Evolutionary conservation across 768 basidiomycete genomes (phyloP).

Genomic region (Tulasnella sp.): DNA sequence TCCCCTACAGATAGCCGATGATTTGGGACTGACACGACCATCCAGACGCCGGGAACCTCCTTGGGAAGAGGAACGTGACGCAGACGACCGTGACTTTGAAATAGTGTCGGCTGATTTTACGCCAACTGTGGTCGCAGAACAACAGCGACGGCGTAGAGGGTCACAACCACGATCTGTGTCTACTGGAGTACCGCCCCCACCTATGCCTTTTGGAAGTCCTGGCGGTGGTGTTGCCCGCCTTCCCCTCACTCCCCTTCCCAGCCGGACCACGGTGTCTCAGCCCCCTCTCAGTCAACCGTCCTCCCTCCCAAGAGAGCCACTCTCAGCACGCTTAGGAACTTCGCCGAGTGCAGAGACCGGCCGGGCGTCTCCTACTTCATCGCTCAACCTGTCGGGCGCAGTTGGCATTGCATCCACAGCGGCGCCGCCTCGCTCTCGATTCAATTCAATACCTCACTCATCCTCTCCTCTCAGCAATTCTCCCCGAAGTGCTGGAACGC

Average conservation of each 20-base stretch:
- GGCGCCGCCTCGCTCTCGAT: not conserved
- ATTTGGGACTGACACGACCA: not conserved
- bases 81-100: slow-evolving; percentile 12
- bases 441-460: slow-evolving; percentile 9
- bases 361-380: not conserved
- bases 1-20: not conserved
- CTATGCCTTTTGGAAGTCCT: not conserved
- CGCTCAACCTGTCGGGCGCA: not conserved
- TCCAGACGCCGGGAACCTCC: not conserved
- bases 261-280: not conserved
- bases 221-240: not conserved
- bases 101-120: slow-evolving; percentile 5
- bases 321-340: not conserved
- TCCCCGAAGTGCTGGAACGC: not conserved
- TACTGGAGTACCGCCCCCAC: not conserved
- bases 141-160: slow-evolving; percentile 4
- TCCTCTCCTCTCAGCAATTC: slow-evolving; percentile 1
- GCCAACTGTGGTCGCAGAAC: slow-evolving; percentile 13
- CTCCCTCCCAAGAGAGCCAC: slow-evolving; percentile 1
- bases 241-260: too few species aligned
- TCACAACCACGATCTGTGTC: too few species aligned
- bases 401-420: not conserved
- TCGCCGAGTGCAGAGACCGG: not conserved
- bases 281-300: not conserved
- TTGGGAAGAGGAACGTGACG: not conserved